phyloP scores from a whole-genome alignment of 2,329 filamentous ascomycete genomes.

The Arthroderma sp. region DNA sequence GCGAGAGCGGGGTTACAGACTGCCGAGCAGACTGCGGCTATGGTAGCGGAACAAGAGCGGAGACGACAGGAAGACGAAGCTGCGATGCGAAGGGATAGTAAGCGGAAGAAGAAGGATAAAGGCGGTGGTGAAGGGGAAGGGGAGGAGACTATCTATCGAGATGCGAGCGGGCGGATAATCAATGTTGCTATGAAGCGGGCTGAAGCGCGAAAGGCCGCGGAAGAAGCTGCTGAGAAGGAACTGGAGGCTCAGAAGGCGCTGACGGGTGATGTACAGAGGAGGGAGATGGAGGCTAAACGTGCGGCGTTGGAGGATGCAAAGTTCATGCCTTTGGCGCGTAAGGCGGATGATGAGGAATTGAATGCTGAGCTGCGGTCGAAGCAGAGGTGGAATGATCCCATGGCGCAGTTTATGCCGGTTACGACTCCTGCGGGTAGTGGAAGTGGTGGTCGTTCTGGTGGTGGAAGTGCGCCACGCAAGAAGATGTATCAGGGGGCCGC shows the following conservation, averaged over 20 bases:
- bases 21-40: slow-evolving; percentile 60
- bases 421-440: slow-evolving; percentile 53
- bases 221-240: slow-evolving; percentile 55
- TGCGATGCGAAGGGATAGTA: slow-evolving; percentile 5
- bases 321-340: slow-evolving; percentile 65
- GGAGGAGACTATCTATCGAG: slow-evolving; percentile 49
- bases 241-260: slow-evolving; percentile 54
- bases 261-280: slow-evolving; percentile 73
- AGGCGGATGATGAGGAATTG: slow-evolving; percentile 71
- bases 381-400: slow-evolving; percentile 87
- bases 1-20: slow-evolving; percentile 78
- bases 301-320: slow-evolving; percentile 67
- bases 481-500: slow-evolving; percentile 67
- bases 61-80: slow-evolving; percentile 34
- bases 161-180: slow-evolving; percentile 86
- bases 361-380: slow-evolving; percentile 68
- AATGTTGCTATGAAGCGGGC: slow-evolving; percentile 84
- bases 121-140: slow-evolving; percentile 2
- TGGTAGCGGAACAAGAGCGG: slow-evolving; percentile 52
- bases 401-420: slow-evolving; percentile 57
- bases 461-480: slow-evolving; percentile 37
- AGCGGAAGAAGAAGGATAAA: slow-evolving; percentile 4
- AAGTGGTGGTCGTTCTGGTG: slow-evolving; percentile 39
- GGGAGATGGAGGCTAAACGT: slow-evolving; percentile 49
- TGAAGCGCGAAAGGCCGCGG: slow-evolving; percentile 66